These are phyloP conservation scores for Arctostaphylos glauca DNA, from an alignment of 148 eudicot species.

Conservation along the genomic window DNA sequence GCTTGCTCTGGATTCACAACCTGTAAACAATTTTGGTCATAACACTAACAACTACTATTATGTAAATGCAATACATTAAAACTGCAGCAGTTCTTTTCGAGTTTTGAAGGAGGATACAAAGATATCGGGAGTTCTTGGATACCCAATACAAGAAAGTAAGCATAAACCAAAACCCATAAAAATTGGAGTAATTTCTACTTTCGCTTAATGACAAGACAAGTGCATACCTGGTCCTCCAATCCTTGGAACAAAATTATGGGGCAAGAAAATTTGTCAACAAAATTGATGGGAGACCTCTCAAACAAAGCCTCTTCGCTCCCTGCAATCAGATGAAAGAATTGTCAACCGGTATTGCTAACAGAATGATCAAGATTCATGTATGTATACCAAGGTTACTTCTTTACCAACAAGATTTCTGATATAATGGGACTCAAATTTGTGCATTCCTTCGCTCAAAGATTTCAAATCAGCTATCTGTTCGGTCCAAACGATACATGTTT, in stretches of 20 bases:
- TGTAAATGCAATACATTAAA: neutral
- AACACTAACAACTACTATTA: no score
- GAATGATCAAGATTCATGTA: neutral
- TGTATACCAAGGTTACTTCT: neutral
- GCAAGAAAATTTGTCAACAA: conserved; percentile 37
- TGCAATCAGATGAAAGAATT: conserved; percentile 11
- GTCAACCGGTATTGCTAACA: neutral
- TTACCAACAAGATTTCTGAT: conserved; percentile 38
- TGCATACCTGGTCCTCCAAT: conserved; percentile 38
- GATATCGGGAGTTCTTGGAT: neutral
- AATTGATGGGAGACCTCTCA: conserved; percentile 40
- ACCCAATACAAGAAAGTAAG: neutral
- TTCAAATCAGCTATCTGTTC: conserved; percentile 35
- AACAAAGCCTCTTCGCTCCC: conserved; percentile 33
- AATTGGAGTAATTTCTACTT: neutral
- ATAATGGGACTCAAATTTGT: conserved; percentile 44
- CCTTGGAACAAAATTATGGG: conserved; percentile 41
- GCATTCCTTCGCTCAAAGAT: conserved; percentile 30
- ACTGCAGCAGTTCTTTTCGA: neutral
- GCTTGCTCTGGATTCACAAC: conserved; percentile 42
- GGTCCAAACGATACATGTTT: neutral
- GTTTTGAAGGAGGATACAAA: neutral
- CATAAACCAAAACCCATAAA: neutral
- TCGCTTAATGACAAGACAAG: neutral
- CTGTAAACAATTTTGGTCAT: conserved; percentile 15